Evolutionary conservation across 768 basidiomycete genomes (phyloP).

Genomic region (Clitopilus hobsonii): DNA sequence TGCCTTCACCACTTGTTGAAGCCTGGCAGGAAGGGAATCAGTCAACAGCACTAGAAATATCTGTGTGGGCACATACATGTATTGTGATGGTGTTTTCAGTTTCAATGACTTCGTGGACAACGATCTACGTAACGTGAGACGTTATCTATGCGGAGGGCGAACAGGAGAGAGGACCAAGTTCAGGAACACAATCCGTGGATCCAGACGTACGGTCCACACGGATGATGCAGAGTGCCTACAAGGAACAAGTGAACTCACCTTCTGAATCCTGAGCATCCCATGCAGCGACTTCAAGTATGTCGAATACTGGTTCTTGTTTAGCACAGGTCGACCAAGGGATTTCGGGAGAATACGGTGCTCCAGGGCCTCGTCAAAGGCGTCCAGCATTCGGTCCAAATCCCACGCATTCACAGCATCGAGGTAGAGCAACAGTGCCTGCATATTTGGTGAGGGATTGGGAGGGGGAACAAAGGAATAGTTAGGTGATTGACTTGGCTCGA

Average conservation of each 20-base stretch:
- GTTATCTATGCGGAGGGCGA: not conserved
- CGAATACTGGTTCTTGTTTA: constrained; percentile 28
- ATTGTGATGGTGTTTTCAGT: constrained; percentile 22
- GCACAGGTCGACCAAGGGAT: constrained; percentile 27
- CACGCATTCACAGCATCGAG: constrained; percentile 25
- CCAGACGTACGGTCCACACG: not conserved
- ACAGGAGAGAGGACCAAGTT: not conserved
- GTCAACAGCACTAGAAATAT: not conserved
- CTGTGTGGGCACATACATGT: constrained; percentile 20
- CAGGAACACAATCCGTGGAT: not conserved
- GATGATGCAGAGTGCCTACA: not conserved
- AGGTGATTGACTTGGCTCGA: constrained; percentile 21
- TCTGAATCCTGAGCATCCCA: constrained; percentile 21
- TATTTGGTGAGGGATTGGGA: constrained; percentile 23
- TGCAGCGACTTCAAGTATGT: constrained; percentile 23
- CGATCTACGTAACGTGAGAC: constrained; percentile 14
- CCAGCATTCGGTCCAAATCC: constrained; percentile 22
- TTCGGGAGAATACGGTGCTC: constrained; percentile 31
- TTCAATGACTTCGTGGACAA: constrained; percentile 27
- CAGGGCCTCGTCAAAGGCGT: constrained; percentile 26
- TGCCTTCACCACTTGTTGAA: constrained; percentile 19
- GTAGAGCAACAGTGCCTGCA: constrained; percentile 28
- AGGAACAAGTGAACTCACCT: constrained; percentile 16
- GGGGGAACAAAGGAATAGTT: constrained; percentile 22
- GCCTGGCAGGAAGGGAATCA: constrained; percentile 12